Percentiles rank a stretch among this genome's conserved stretches.
phyloP scores from a whole-genome alignment of 2,329 filamentous ascomycete genomes.

The Aureobasidium sp. region DNA sequence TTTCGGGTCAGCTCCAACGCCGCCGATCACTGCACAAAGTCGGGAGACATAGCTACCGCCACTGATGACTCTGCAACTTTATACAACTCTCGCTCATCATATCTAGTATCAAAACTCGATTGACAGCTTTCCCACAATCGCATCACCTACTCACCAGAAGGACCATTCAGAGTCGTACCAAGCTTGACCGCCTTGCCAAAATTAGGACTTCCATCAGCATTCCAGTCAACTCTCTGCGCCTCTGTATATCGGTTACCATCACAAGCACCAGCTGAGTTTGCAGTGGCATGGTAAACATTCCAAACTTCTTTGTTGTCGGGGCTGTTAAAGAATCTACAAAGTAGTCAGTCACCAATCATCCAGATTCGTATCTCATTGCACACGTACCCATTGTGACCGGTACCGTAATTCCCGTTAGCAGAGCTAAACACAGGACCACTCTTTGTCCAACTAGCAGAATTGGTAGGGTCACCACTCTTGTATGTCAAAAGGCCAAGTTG shows the following conservation, averaged over 20 bases:
- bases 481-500: slow-evolving; percentile 46
- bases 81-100: no score
- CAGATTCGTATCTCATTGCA: no score
- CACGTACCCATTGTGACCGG: slow-evolving; percentile 42
- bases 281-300: slow-evolving; percentile 49
- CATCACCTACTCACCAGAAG: slow-evolving; percentile 24
- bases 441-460: slow-evolving; percentile 42
- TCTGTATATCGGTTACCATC: slow-evolving; percentile 47
- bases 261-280: slow-evolving; percentile 41
- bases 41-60: no score
- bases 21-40: no score
- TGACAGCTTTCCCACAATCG: no score
- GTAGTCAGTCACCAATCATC: not conserved
- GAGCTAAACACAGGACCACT: slow-evolving; percentile 43
- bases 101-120: no score
- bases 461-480: slow-evolving; percentile 41
- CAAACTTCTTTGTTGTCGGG: slow-evolving; percentile 46
- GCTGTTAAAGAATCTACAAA: slow-evolving; percentile 45
- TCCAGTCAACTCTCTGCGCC: slow-evolving; percentile 42
- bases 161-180: slow-evolving; percentile 25
- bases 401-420: slow-evolving; percentile 49
- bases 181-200: slow-evolving; percentile 35
- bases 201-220: slow-evolving; percentile 43
- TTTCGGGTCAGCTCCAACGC: no score
- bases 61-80: no score